A percentile compares a stretch with the other conserved stretches of the same genome.
Evolutionary conservation across 768 basidiomycete genomes (phyloP).

Genomic region (Cubamyces lactineus): DNA sequence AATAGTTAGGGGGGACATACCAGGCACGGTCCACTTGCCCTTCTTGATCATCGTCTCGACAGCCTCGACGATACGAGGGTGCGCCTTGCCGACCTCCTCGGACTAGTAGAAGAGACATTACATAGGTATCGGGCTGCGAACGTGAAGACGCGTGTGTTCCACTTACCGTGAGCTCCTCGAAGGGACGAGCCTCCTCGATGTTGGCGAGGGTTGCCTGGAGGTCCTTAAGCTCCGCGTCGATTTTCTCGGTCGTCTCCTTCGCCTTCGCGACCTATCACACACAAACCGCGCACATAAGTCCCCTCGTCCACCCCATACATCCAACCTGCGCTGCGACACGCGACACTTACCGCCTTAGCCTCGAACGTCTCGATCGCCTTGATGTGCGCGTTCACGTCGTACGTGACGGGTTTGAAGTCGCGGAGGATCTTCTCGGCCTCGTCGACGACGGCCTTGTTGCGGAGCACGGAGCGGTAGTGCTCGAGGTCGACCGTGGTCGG

Average conservation of each 20-base stretch:
- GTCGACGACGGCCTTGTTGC: slow-evolving; percentile 90
- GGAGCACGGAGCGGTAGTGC: slow-evolving; percentile 88
- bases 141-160: background rate
- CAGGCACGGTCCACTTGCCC: slow-evolving; percentile 98
- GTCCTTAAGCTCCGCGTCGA: slow-evolving; percentile 87
- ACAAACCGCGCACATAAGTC: background rate
- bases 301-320: background rate
- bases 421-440: slow-evolving; percentile 89
- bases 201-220: slow-evolving; percentile 93
- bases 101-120: slow-evolving; percentile 47
- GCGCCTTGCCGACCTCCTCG: slow-evolving; percentile 88
- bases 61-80: slow-evolving; percentile 88
- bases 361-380: slow-evolving; percentile 98
- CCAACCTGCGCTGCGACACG: background rate
- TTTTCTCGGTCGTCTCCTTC: slow-evolving; percentile 86
- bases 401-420: slow-evolving; percentile 92
- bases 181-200: slow-evolving; percentile 96
- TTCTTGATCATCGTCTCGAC: slow-evolving; percentile 96
- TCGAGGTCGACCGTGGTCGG: slow-evolving; percentile 87
- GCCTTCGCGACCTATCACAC: slow-evolving; percentile 77
- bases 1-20: slow-evolving; percentile 43
- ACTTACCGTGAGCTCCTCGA: slow-evolving; percentile 93
- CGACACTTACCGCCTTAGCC: slow-evolving; percentile 81
- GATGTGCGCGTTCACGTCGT: slow-evolving; percentile 86
- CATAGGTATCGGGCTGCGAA: no score